phyloP scores from a whole-genome alignment of 495 filamentous ascomycete species.

The Entonaema liquescens region DNA sequence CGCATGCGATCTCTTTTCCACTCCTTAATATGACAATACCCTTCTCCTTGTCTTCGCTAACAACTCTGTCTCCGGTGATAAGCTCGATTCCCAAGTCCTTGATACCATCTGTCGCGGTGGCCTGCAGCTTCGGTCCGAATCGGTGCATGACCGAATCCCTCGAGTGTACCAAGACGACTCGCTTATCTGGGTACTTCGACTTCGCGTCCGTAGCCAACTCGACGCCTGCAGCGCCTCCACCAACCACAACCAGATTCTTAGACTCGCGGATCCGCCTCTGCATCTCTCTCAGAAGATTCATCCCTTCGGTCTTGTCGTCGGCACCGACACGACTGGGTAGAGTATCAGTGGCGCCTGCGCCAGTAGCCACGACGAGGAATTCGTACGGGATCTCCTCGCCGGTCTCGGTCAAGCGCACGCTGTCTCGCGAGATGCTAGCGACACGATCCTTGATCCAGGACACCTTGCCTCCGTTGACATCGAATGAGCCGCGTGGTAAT shows the following conservation, averaged over 20 bases:
- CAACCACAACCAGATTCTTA: constrained; percentile 63
- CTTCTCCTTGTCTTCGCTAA: constrained; percentile 33
- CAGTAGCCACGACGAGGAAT: constrained; percentile 65
- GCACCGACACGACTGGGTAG: constrained; percentile 63
- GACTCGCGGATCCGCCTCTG: constrained; percentile 50
- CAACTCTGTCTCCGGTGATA: constrained; percentile 31
- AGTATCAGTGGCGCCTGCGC: constrained; percentile 55
- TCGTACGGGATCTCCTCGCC: constrained; percentile 59
- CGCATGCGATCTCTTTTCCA: constrained; percentile 46
- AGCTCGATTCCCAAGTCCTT: constrained; percentile 54
- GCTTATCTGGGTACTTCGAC: constrained; percentile 64
- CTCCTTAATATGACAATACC: constrained; percentile 41
- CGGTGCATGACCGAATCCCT: constrained; percentile 59
- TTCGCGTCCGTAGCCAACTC: constrained; percentile 70
- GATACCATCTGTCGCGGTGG: constrained; percentile 52
- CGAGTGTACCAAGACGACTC: constrained; percentile 66
- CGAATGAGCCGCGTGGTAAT: constrained; percentile 33
- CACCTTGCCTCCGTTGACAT: constrained; percentile 39
- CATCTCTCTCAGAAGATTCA: constrained; percentile 54
- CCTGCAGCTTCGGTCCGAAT: constrained; percentile 61
- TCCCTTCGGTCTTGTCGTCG: constrained; percentile 52
- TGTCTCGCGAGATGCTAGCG: constrained; percentile 30
- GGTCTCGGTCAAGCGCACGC: constrained; percentile 41
- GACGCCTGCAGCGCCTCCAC: constrained; percentile 69
- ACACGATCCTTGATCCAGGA: constrained; percentile 52